Base-by-base conservation (phyloP, 805 yeast species). In the Starmerella lactis-condensi region DNA sequence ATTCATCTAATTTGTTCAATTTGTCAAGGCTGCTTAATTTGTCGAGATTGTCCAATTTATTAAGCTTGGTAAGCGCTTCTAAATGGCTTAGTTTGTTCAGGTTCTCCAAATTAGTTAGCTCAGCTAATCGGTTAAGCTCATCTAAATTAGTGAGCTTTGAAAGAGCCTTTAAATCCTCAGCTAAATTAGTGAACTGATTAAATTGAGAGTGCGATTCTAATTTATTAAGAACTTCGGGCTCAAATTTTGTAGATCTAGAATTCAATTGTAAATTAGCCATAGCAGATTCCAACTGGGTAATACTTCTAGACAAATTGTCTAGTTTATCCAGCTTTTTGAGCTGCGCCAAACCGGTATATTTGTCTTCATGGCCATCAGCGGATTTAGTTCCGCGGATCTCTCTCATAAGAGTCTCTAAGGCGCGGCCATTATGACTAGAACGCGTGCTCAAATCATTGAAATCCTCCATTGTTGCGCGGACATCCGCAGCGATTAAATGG, bases 341-440 rank as follows among this genome's bases (percentile, higher is more conserved):
- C 29, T 42, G 46, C 2, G 48, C 50, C 17, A 44, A 29, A 6
- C 47, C 49, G 1, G 47, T 44, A 11, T 41, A 35, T 17, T 33
- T 40, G 22, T 44, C 31, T 16, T 39, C 34, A 1, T 37, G 44
- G n/a, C 51, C 48, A 25, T 46, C 47, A 19, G 39, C 41, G 16
- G 38, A 41, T 6, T 44, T 33, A 4, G 36, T 45, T 15, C 45
- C 45, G 28, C 42, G 42, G 32, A 47, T 43, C 25, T 46, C 52
- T 16, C 15, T 32, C 37, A 38, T 40, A 19, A 35, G 41, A 23
- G 19, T 31, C 38, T 44, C 52, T 29, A 38, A 40, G 3, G 58
- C 60, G 14, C 37, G 43, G 10, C 58, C 60, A 38, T 55, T 55
- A 33, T 54, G 57, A 17, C 46, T 36, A 5, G 60, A 55, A 1